phyloP scores from a whole-genome alignment of 441 rosid genomes.

The Biscutella laevigata region DNA sequence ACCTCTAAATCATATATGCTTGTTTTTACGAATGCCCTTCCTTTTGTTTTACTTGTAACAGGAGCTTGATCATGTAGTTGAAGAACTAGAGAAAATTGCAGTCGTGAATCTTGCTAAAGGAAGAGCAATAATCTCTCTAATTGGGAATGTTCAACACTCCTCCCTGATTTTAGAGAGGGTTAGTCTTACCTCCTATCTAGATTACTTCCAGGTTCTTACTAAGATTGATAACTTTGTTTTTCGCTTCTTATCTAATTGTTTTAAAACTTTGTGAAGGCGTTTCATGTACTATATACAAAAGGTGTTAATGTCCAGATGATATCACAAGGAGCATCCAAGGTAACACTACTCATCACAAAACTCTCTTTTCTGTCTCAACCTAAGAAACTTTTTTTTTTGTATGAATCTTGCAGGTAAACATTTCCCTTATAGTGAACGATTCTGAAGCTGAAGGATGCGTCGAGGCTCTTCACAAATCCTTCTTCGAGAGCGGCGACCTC shows the following conservation, averaged over 20 bases:
- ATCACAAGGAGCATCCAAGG: constrained; percentile 97
- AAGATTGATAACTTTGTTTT: neutral
- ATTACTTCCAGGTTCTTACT: neutral
- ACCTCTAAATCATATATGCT: neutral
- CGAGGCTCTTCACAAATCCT: constrained; percentile 41
- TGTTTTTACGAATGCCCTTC: neutral
- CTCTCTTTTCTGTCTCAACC: neutral
- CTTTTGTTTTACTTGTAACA: constrained; percentile 15
- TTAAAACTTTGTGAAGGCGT: constrained; percentile 41
- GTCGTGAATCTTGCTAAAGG: constrained; percentile 66
- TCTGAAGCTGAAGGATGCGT: constrained; percentile 70
- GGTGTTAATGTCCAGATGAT: constrained; percentile 93
- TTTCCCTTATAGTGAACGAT: constrained; percentile 72
- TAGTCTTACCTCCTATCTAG: constrained; percentile 9
- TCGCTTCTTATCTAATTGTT: constrained; percentile 4
- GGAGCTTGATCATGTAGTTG: constrained; percentile 90
- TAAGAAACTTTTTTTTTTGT: constrained; percentile 1
- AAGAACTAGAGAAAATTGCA: constrained; percentile 87
- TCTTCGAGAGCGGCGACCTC: constrained; percentile 35
- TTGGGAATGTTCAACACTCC: constrained; percentile 82
- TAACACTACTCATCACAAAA: constrained; percentile 8
- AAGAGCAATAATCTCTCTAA: constrained; percentile 83
- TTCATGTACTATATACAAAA: constrained; percentile 61
- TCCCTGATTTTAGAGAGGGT: constrained; percentile 88
- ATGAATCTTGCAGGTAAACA: constrained; percentile 49